Percentiles rank a stretch among this genome's conserved stretches.
phyloP scores from a whole-genome alignment of 2,329 filamentous ascomycete species.

The Fusarium udum region DNA sequence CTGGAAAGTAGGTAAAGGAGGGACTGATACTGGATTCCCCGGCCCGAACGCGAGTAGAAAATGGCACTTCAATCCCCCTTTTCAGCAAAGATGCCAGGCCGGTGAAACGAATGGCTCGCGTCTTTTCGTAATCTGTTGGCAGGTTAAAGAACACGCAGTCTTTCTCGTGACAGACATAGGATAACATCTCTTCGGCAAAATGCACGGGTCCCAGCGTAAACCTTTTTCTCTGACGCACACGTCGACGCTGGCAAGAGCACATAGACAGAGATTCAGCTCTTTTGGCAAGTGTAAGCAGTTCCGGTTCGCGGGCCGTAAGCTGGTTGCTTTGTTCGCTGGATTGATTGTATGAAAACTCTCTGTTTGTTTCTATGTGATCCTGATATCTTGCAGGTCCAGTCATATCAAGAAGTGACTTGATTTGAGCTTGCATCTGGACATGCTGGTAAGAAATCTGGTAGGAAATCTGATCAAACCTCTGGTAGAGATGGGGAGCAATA shows the following conservation, averaged over 20 bases:
- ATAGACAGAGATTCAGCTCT: rapidly evolving
- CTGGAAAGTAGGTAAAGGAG: background rate
- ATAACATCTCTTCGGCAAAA: background rate
- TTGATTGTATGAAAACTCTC: rapidly evolving
- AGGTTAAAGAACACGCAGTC: rapidly evolving
- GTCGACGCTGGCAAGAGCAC: background rate
- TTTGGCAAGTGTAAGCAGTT: rapidly evolving
- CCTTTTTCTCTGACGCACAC: background rate
- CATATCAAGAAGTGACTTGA: rapidly evolving
- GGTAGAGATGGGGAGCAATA: background rate
- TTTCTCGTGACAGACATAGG: rapidly evolving
- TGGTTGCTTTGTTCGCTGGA: rapidly evolving
- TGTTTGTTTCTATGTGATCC: background rate
- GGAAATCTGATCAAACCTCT: background rate
- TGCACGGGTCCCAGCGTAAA: rapidly evolving
- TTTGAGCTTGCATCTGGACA: background rate
- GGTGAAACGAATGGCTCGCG: rapidly evolving
- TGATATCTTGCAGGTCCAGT: background rate
- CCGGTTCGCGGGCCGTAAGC: rapidly evolving
- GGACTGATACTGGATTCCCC: rapidly evolving
- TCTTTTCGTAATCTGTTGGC: background rate
- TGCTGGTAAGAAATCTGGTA: background rate
- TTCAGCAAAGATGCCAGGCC: rapidly evolving
- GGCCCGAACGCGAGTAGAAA: rapidly evolving
- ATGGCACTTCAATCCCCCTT: rapidly evolving